Evolutionary conservation across 176 grass and related monocot species (phyloP), one percentile per base, ranked within the genome.

Genomic region (Chloris gayana): DNA sequence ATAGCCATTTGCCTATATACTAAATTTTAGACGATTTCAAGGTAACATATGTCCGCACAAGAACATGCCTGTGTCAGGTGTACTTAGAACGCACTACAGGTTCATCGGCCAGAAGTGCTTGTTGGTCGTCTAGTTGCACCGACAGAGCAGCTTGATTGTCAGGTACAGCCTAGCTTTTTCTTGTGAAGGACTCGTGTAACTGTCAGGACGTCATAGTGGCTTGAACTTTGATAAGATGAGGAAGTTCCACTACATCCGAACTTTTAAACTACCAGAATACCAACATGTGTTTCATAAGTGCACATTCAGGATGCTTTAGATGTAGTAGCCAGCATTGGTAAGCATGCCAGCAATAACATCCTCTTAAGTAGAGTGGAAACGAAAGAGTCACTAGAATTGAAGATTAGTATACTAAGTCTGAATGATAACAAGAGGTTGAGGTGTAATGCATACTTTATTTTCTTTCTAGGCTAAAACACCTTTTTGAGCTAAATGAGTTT

Each of bases 211-310:
- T 64, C 74, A 47, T 34, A 77, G 82, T 70, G 9, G 53, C 62
- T 70, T 57, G 7, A 66, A 78, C 13, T 47, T 47, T 17, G 45
- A 47, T 37, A 5, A 47, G 22, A 30, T 29, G n/a, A 14, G 57
- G 25, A 32, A 56, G 63, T 4, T 1, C 64, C 24, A 57, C 68
- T 57, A 56, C 64, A 42, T 44, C 5, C n/a, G 24, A 58, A 9
- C 30, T 70, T 31, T 70, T 22, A 14, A 26, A 33, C 58, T 42
- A 70, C 53, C 62, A 21, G 49, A 37, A 14, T 70, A 69, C 65
- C 74, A 70, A 77, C 13, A 77, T 62, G 73, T 22, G 21, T 26
- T 77, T 61, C 27, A 50, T 61, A 46, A 77, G 50, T 35, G 21
- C 57, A 17, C 7, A 63, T 67, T 62, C 74, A 19, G 14, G 3